Percentiles rank a stretch among this genome's conserved stretches.
Conservation (phyloP, 2,329 filamentous ascomycete species). For the Chrysoporthe austroafricana region DNA sequence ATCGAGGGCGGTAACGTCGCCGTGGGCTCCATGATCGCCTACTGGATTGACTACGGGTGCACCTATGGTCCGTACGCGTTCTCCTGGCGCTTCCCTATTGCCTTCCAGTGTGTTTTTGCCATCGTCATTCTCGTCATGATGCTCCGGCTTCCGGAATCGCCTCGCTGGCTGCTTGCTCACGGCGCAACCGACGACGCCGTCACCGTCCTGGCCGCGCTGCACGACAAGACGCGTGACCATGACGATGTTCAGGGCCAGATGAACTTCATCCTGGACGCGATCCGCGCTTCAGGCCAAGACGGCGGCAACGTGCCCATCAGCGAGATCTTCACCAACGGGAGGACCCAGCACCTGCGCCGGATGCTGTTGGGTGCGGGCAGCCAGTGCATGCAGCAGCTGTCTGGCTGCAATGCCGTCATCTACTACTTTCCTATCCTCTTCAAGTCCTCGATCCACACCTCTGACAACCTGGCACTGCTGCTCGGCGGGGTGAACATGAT, state of each 20-base stretch:
- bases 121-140: constrained; percentile 45
- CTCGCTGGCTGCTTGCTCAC: constrained; percentile 51
- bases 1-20: constrained; percentile 53
- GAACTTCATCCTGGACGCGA: constrained; percentile 44
- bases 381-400: constrained; percentile 36
- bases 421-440: constrained; percentile 55
- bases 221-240: constrained; percentile 53
- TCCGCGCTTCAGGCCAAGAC: constrained; percentile 37
- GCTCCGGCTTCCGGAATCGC: constrained; percentile 56
- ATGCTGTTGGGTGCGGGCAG: constrained; percentile 32
- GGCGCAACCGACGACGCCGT: constrained; percentile 56
- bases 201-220: constrained; percentile 54
- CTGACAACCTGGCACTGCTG: constrained; percentile 47
- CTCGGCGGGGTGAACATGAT: constrained; percentile 56
- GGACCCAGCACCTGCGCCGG: constrained; percentile 33
- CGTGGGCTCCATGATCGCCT: constrained; percentile 47
- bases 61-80: constrained; percentile 39
- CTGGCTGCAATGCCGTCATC: constrained; percentile 50
- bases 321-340: constrained; percentile 34
- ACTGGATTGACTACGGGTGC: constrained; percentile 48
- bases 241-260: constrained; percentile 50
- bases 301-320: constrained; percentile 36
- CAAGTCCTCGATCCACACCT: constrained; percentile 35
- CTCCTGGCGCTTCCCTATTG: constrained; percentile 45
- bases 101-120: constrained; percentile 50